Evolutionary conservation across 192 early-diverging fungal genomes (phyloP).

Genomic region (Rhizophlyctis rosea): DNA sequence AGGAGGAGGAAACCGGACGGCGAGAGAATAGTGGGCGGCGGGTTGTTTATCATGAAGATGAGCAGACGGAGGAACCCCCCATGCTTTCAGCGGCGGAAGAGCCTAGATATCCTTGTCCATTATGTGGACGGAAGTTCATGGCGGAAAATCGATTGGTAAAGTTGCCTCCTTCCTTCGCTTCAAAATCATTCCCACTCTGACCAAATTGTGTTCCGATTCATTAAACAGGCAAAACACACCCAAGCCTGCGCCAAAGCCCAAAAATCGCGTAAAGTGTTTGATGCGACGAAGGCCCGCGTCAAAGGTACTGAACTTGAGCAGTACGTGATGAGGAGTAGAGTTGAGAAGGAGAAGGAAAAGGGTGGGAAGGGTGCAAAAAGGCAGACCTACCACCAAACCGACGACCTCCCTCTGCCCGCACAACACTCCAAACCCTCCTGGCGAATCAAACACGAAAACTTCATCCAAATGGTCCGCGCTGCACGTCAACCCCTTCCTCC

Average conservation of each 20-base stretch:
- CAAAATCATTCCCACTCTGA: no score
- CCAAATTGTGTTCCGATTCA: no score
- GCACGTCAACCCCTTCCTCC: conserved; percentile 20
- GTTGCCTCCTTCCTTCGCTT: no score
- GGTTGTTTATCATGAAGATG: conserved; percentile 1
- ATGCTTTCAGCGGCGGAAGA: not conserved
- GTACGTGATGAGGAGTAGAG: conserved; percentile 23
- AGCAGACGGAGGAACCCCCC: not conserved
- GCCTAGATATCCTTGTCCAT: conserved; percentile 32
- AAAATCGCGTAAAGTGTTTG: conserved; percentile 45
- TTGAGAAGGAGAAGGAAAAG: conserved; percentile 6
- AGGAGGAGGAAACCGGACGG: not conserved
- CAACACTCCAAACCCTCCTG: conserved; percentile 28
- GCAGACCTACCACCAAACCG: conserved; percentile 4
- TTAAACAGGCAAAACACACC: conserved; percentile 46
- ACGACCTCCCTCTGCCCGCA: conserved; percentile 1
- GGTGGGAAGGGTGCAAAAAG: not conserved
- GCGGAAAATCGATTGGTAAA: conserved; percentile 40
- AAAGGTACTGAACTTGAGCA: conserved; percentile 55
- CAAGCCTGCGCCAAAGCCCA: conserved; percentile 41
- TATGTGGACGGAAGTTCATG: conserved; percentile 49
- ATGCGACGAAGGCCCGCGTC: conserved; percentile 43
- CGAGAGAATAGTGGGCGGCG: not conserved
- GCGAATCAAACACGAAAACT: conserved; percentile 46
- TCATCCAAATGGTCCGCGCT: conserved; percentile 45